Base-by-base conservation (phyloP, 805 yeast species). In the Metschnikowia corniflorae region DNA sequence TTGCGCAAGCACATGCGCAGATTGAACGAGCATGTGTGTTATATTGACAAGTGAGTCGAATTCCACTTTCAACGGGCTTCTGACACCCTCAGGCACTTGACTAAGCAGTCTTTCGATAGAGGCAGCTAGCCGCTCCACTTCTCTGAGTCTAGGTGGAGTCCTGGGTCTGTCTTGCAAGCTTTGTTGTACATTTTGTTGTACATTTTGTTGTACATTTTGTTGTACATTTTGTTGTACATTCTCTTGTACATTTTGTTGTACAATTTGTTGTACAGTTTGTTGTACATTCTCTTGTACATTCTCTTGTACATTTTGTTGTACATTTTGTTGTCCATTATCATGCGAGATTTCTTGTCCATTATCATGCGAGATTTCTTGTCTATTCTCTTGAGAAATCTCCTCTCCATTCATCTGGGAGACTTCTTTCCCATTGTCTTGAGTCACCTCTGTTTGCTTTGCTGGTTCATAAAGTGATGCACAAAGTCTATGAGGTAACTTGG, bases 1-100 rank as follows among this genome's bases (percentile, higher is more conserved):
- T 12, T 6, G 7, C 16, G 31, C 31, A 9, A 29, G 31, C 7
- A 28, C 12, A 15, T 28, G 21, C 31, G 31, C 31, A 16, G 31
- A 28, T 28, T 28, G 23, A 29, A 14, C 13, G 16, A 15, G 16
- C 16, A 17, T 29, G 31, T 29, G 31, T 23, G 23, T 17, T n/a
- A 29, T 12, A 16, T 29, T 17, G 2, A 29, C 16, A 16, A 29
- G 23, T 9, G 8, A 9, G 16, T 30, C 12, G 16, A 22, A 30
- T 20, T 7, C 10, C 17, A 13, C 3, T 30, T 22, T 30, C 16
- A 20, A 30, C 6, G 26, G 33, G 18, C 26, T 21, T 30, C 26
- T 22, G 3, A 6, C 24, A 9, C 33, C 33, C 8, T 20, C 13
- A 14, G 5, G 3, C 16, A 22, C 26, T 30, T 21, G 26, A 6